Conservation (phyloP, 1,284 basidiomycete species). For the Schizophyllum commune region DNA sequence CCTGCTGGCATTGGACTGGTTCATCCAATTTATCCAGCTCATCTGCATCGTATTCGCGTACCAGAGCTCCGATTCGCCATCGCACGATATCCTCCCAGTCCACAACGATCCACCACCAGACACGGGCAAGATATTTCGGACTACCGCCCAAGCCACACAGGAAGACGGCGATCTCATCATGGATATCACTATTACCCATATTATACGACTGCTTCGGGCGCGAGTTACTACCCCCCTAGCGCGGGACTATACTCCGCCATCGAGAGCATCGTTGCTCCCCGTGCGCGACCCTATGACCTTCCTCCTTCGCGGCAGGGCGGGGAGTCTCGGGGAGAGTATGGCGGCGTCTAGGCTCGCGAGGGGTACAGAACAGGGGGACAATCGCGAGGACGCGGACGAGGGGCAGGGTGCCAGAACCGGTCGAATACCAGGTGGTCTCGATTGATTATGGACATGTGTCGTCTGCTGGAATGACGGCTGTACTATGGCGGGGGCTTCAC, state of each 20-base stretch:
- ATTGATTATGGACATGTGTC: not conserved
- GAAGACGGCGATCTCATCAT: not conserved
- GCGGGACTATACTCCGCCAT: not conserved
- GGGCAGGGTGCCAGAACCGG: not conserved
- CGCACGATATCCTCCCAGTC: conserved; percentile 19
- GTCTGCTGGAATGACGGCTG: not conserved
- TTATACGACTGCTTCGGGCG: not conserved
- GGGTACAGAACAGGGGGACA: not conserved
- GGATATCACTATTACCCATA: not conserved
- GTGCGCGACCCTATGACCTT: not conserved
- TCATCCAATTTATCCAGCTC: conserved; percentile 57
- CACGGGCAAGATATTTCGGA: conserved; percentile 5
- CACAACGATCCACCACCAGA: conserved; percentile 17
- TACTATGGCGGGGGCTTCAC: not conserved
- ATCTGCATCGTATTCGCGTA: conserved; percentile 59
- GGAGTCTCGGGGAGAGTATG: not conserved
- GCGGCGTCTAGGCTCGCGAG: not conserved
- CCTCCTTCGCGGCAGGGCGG: not conserved
- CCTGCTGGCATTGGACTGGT: conserved; percentile 55
- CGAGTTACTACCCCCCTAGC: not conserved
- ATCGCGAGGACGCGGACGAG: not conserved
- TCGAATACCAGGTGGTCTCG: not conserved
- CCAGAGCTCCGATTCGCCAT: conserved; percentile 39
- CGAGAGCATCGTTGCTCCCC: not conserved
- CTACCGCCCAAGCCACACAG: not conserved